Evolutionary conservation across 768 basidiomycete species (phyloP), one percentile per base, ranked within the genome.

Genomic region (Hericium alpestre): DNA sequence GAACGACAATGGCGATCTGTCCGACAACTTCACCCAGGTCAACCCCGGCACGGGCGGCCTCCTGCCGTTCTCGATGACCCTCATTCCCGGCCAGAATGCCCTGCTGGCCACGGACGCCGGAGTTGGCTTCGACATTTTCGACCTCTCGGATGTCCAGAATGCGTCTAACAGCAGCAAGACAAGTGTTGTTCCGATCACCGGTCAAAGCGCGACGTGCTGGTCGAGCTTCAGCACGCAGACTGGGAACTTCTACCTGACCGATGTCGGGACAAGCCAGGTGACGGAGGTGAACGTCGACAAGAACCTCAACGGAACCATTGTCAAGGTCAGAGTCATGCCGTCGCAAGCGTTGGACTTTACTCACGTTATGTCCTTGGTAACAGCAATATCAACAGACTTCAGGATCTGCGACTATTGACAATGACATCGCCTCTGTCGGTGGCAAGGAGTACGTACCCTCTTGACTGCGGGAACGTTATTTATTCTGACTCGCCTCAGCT

Each of bases 201-300:
- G 66, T 12, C 67, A 71, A 63, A 56, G 22, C 27, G 69, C 67
- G 53, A 64, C 61, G 16, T 70, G 69, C 64, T 70, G 69, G 69
- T 58, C 63, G 32, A 60, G 56, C 48, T 65, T 62, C 61, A 67
- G 66, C 65, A 51, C 32, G 22, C 64, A 67, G 64, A 68, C 67
- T 8, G 67, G 67, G 55, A 68, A 66, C 62, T 69, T 68, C 63
- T 69, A 66, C 64, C 48, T 69, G 47, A 67, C 64, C 15, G 68
- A 69, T 55, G 61, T 64, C 61, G 65, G 61, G 38, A 67, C 66
- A 2, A 51, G 60, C 23, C 63, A 56, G 18, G 66, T 71, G 43
- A 79, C 77, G 0, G 79, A 80, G 66, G 72, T 78, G 41, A 69
- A 71, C 48, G 71, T 81, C 48, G 73, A 77, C 63, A 65, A 69